Percentiles rank a stretch among this genome's conserved stretches.
Conservation (phyloP, 2,329 filamentous ascomycete species). For the Leptosphaerulina australis region DNA sequence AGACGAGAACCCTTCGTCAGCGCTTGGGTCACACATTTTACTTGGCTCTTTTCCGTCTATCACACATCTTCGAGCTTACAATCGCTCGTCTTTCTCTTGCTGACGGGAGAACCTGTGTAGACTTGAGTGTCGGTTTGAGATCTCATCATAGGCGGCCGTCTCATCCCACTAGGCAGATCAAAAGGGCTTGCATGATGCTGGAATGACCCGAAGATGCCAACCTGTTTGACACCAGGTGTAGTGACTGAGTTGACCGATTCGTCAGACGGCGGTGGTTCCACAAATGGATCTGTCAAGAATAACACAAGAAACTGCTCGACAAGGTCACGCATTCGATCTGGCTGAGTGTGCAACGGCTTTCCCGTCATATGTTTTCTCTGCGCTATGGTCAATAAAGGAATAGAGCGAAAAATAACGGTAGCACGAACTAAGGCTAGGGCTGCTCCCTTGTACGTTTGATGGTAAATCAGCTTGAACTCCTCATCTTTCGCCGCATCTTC, state of each 20-base stretch:
- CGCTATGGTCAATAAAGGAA: neutral
- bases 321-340: conserved; percentile 53
- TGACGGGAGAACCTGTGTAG: conserved; percentile 35
- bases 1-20: no score
- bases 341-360: conserved; percentile 48
- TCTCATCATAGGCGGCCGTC: conserved; percentile 22
- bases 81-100: conserved; percentile 21
- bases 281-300: conserved; percentile 55
- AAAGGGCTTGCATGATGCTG: conserved; percentile 41
- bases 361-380: conserved; percentile 49
- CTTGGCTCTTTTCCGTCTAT: no score
- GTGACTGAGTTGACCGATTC: conserved; percentile 24
- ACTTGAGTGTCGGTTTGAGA: conserved; percentile 25
- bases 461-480: conserved; percentile 60
- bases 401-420: neutral
- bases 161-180: conserved; percentile 40
- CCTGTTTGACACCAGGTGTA: conserved; percentile 38
- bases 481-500: conserved; percentile 52
- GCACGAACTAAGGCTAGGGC: conserved; percentile 54
- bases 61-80: conserved; percentile 1
- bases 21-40: no score
- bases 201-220: conserved; percentile 27
- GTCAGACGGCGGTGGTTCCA: conserved; percentile 24
- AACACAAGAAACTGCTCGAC: conserved; percentile 56
- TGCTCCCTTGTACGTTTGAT: conserved; percentile 58